A percentile compares a stretch with the other conserved stretches of the same genome.
These are phyloP conservation scores for Cladophialophora immunda DNA, from an alignment of 2,329 filamentous ascomycete genomes.

Conservation along the genomic window DNA sequence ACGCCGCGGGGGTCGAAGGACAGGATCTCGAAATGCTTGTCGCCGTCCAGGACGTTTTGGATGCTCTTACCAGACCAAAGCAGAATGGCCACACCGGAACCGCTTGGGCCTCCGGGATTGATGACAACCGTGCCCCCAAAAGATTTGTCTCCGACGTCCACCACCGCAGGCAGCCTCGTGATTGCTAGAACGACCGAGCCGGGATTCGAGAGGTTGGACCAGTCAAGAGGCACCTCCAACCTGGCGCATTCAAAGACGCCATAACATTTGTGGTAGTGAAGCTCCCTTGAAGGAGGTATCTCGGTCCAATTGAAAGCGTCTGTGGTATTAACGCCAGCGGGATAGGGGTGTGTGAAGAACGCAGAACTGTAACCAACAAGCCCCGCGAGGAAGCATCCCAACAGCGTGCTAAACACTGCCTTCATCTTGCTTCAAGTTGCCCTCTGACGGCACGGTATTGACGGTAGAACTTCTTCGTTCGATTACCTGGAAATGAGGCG, in stretches of 20 bases:
- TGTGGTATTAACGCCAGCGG: neutral
- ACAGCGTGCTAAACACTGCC: neutral
- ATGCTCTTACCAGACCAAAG: constrained; percentile 30
- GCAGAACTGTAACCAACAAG: neutral
- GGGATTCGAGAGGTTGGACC: constrained; percentile 47
- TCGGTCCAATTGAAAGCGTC: constrained; percentile 32
- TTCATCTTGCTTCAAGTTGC: neutral
- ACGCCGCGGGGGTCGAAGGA: constrained; percentile 55
- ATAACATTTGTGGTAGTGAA: constrained; percentile 55
- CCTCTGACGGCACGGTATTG: neutral
- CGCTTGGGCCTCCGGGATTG: constrained; percentile 56
- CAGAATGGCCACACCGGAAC: constrained; percentile 49
- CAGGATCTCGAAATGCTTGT: constrained; percentile 54
- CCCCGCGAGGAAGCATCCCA: neutral
- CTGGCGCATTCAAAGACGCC: constrained; percentile 58
- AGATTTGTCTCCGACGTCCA: constrained; percentile 48
- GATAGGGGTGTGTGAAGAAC: neutral
- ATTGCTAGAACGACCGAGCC: constrained; percentile 55
- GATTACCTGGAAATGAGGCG: neutral
- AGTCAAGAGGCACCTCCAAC: constrained; percentile 60
- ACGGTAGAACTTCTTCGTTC: neutral
- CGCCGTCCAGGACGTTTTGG: constrained; percentile 44
- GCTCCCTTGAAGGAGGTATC: constrained; percentile 41
- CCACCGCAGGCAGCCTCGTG: constrained; percentile 55
- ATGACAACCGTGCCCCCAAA: constrained; percentile 59